phyloP scores from a whole-genome alignment of 2,329 filamentous ascomycete genomes.

The Alternaria sp. region DNA sequence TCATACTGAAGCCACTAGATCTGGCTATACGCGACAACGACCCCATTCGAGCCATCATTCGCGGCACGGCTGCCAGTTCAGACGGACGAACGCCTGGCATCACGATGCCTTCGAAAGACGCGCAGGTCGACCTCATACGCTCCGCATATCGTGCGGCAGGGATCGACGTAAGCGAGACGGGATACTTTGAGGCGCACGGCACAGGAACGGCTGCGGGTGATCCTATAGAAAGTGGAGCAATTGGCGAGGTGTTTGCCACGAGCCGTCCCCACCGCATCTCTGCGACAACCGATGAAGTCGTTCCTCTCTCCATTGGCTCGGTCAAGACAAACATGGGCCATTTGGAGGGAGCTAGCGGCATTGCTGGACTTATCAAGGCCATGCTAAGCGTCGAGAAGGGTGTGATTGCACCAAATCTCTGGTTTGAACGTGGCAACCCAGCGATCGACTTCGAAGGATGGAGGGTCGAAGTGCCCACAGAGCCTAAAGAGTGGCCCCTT shows the following conservation, averaged over 20 bases:
- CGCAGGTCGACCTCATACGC: slow-evolving; percentile 41
- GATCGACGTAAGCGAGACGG: slow-evolving; percentile 36
- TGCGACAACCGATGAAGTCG: slow-evolving; percentile 4
- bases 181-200: slow-evolving; percentile 31
- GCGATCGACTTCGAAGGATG: slow-evolving; percentile 18
- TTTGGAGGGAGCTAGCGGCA: slow-evolving; percentile 48
- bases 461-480: slow-evolving; percentile 17
- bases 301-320: slow-evolving; percentile 20
- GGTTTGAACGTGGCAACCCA: slow-evolving; percentile 19
- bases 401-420: slow-evolving; percentile 37
- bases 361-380: slow-evolving; percentile 49
- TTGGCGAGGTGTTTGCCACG: slow-evolving; percentile 12
- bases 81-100: slow-evolving; percentile 26
- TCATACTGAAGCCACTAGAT: slow-evolving; percentile 35
- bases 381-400: slow-evolving; percentile 49
- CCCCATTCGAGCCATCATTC: slow-evolving; percentile 37
- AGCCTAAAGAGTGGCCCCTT: slow-evolving; percentile 19
- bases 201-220: slow-evolving; percentile 41
- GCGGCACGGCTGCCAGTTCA: slow-evolving; percentile 29
- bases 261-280: slow-evolving; percentile 1
- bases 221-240: slow-evolving; percentile 17
- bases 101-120: slow-evolving; percentile 51
- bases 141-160: slow-evolving; percentile 47
- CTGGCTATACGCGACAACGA: slow-evolving; percentile 29
- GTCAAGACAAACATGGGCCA: slow-evolving; percentile 52